Conservation (phyloP, 2,329 filamentous ascomycete genomes). For the Aspergillus pseudotamarii region DNA sequence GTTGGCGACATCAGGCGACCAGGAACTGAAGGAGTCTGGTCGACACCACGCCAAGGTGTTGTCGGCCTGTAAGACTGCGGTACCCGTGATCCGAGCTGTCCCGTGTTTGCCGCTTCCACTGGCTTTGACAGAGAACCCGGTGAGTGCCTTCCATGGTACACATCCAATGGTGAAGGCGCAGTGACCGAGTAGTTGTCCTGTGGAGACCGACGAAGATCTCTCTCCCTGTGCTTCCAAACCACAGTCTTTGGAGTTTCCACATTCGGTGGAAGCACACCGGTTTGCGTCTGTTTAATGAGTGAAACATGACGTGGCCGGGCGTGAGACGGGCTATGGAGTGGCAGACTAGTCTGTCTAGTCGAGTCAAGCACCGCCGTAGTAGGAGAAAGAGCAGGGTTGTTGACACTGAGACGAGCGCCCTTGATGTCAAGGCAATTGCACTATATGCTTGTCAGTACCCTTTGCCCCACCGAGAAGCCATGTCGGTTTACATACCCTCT, state of each 20-base stretch:
- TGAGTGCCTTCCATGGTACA: background rate
- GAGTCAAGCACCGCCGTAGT: constrained; percentile 5
- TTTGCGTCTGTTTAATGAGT: background rate
- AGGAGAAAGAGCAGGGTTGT: constrained; percentile 18
- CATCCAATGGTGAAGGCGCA: background rate
- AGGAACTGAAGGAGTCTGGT: background rate
- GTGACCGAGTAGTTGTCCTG: background rate
- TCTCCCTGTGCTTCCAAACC: background rate
- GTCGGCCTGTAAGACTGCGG: background rate
- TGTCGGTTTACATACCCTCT: constrained; percentile 35
- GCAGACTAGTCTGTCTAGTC: constrained; percentile 10
- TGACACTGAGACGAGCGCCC: constrained; percentile 23
- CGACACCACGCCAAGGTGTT: background rate
- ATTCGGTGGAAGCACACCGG: background rate
- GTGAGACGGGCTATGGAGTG: background rate
- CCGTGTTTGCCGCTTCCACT: background rate
- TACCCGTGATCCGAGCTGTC: background rate
- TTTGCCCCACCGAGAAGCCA: background rate
- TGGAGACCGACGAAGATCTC: background rate
- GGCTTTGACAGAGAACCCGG: background rate
- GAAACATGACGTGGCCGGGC: background rate
- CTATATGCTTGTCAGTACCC: constrained; percentile 28
- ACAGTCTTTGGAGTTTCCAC: constrained; percentile 1
- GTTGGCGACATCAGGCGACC: background rate
- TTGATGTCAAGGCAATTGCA: constrained; percentile 46